Evolutionary conservation across 352 stramenopile genomes (phyloP), one percentile per base, ranked within the genome.

Genomic region (Phytophthora cryptogea): DNA sequence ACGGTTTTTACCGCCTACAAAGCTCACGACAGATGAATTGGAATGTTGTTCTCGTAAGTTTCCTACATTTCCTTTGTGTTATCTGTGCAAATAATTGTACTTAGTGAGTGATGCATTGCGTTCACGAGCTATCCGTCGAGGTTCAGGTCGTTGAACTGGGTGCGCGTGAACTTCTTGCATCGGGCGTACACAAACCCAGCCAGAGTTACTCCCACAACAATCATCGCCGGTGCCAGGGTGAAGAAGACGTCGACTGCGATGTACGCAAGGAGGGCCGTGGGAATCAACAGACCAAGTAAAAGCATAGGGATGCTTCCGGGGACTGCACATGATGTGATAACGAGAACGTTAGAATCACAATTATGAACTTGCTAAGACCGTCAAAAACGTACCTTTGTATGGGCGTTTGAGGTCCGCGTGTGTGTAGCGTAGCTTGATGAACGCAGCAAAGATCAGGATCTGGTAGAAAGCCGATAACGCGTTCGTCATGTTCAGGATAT

Each of bases 401-500:
- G 72, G 69, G 3, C 72, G 68, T 3, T 78, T 48, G 20, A 78
- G 32, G 2, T 73, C 59, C 20, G 61, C 17, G 3, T 66, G 61
- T 50, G 76, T 60, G 30, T 89, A 74, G 23, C 93, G 83, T 8
- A 98, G 78, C 47, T 96, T 90, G 47, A 98, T 57, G 72, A 97
- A 97, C 8, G 92, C 90, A 14, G 54, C 67, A 56, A 97, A 90
- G 31, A 97, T 90, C 33, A 98, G 71, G 23, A 97, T 47, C 52
- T 97, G 74, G 23, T 85, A 77, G 52, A 95, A 72, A 17, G 88
- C 76, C 63, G 95, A 97, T 23, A 97, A 80, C 26, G 94, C 85
- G 70, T 98, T 98, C 28, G 95, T 80, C 73, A 97, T 83, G 48
- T 86, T 79, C 4, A 96, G 49, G 27, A 93, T 89, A 27, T 79